These are phyloP conservation scores for Farysia itapuensis DNA, from an alignment of 1,284 basidiomycete genomes.

Conservation along the genomic window DNA sequence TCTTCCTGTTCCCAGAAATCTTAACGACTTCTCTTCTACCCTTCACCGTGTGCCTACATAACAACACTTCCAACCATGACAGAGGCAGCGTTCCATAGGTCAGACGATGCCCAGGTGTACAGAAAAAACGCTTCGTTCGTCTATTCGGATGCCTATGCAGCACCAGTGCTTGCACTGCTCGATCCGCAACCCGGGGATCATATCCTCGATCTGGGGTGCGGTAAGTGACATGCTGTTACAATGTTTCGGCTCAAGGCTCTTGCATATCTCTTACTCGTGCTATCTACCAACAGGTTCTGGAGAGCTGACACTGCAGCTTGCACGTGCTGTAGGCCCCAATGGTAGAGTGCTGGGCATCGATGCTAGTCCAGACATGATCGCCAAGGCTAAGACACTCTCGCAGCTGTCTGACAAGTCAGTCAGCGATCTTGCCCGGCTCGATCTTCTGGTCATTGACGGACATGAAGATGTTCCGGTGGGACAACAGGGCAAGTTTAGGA, in stretches of 20 bases:
- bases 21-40: too few relatives aligned
- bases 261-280: neutral
- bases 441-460: constrained; percentile 11
- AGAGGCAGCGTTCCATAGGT: constrained; percentile 8
- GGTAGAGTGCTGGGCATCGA: constrained; percentile 22
- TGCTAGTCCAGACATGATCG: constrained; percentile 27
- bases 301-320: constrained; percentile 21
- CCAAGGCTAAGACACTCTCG: constrained; percentile 4
- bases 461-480: constrained; percentile 2
- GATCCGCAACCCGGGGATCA: constrained; percentile 28
- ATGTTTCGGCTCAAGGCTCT: neutral
- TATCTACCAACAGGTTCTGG: constrained; percentile 16
- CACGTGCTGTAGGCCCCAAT: constrained; percentile 1
- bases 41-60: too few relatives aligned
- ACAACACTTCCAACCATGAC: too few relatives aligned
- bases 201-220: constrained; percentile 37
- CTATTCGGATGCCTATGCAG: constrained; percentile 27
- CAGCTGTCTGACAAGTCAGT: neutral
- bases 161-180: constrained; percentile 24
- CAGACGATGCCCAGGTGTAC: constrained; percentile 30
- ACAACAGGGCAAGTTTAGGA: constrained; percentile 5
- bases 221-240: constrained; percentile 6
- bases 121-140: constrained; percentile 39
- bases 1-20: too few relatives aligned
- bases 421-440: neutral